Base-by-base conservation (phyloP, 2,329 filamentous ascomycete species). In the Celoporthe dispersa region DNA sequence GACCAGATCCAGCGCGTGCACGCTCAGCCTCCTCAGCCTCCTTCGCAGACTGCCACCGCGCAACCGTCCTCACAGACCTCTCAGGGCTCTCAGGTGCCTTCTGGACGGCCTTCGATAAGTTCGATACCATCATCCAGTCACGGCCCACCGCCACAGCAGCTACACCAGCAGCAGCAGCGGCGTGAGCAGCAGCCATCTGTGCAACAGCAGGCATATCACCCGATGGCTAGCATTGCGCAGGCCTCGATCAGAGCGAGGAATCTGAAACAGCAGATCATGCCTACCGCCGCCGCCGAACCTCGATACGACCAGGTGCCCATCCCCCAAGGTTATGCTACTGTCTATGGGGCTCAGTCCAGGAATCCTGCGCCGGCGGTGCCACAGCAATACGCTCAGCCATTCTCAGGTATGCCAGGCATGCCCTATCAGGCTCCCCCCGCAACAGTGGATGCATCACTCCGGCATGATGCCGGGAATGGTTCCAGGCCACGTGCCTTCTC, bases 231-330 rank as follows among this genome's bases (percentile, higher is more conserved):
- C 39, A 66, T 62, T 39, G n/a, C 65, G 31, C 39, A 60, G 19
- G 39, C 61, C 39, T 44, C 62, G 4, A 31, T 35, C 16, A 62
- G 68, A 28, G 66, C 70, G 22, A 64, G 66, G 12, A 70, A 72
- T 8, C 22, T 39, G 57, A 70, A 68, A 59, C 70, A 72, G 41
- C 70, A 72, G 25, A 66, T 66, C 16, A 35, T 48, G 2, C 48
- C 60, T 31, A 59, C 31, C 12, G 55, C 69, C 6, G 8, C 59
- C 39, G 64, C 37, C 35, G 81, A 81, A 61, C 80, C 77, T 16
- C 76, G 76, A 37, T 83, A 83, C 51, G 80, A 74, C 3, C 74
- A 75, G 16, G 79, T 83, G 1, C 79, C 81, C 1, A 81, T 82
- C 48, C 81, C 81, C 0, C 73, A 71, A 35, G 76, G 77, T 16